Percentiles rank a stretch among this genome's conserved stretches.
Evolutionary conservation across 139 green algal genomes (phyloP).

Genomic region (Haematococcus sp.): DNA sequence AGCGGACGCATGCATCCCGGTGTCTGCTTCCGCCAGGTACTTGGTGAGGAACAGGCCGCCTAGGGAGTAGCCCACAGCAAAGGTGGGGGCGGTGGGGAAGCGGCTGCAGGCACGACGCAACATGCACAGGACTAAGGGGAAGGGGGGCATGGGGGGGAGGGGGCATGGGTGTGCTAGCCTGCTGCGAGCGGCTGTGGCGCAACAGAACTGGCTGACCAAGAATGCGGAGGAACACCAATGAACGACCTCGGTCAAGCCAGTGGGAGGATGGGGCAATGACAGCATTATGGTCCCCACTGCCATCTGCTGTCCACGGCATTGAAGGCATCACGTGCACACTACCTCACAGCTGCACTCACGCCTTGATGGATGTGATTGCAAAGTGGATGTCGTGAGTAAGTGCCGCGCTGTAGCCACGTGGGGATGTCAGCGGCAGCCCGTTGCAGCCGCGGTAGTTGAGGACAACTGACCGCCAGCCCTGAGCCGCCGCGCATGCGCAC

Average conservation of each 20-base stretch:
- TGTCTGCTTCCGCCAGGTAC: slow-evolving; percentile 68
- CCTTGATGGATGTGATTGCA: slow-evolving; percentile 44
- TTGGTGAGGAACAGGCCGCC: slow-evolving; percentile 72
- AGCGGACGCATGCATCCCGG: slow-evolving; percentile 31
- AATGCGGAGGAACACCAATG: too few species aligned
- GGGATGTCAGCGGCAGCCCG: slow-evolving; percentile 56
- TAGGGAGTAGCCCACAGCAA: slow-evolving; percentile 71
- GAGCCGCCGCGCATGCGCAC: slow-evolving; percentile 32
- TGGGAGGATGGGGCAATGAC: too few species aligned
- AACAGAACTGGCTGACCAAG: too few species aligned
- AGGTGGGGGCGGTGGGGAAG: slow-evolving; percentile 56
- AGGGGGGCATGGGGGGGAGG: background rate
- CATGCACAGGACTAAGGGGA: background rate
- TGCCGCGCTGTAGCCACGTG: slow-evolving; percentile 48
- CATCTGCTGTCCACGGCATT: too few species aligned
- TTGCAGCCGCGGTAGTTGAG: slow-evolving; percentile 74
- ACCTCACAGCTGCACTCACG: slow-evolving; percentile 36
- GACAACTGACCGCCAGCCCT: slow-evolving; percentile 56
- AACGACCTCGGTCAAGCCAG: too few species aligned
- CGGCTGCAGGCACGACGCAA: slow-evolving; percentile 28
- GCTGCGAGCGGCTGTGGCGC: background rate
- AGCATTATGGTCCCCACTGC: too few species aligned
- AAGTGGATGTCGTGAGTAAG: slow-evolving; percentile 54
- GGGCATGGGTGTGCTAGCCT: background rate
- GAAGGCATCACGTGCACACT: too few species aligned